A percentile compares a stretch with the other conserved stretches of the same genome.
Conservation (phyloP, 148 eudicot species). For the Cornus kousa region DNA sequence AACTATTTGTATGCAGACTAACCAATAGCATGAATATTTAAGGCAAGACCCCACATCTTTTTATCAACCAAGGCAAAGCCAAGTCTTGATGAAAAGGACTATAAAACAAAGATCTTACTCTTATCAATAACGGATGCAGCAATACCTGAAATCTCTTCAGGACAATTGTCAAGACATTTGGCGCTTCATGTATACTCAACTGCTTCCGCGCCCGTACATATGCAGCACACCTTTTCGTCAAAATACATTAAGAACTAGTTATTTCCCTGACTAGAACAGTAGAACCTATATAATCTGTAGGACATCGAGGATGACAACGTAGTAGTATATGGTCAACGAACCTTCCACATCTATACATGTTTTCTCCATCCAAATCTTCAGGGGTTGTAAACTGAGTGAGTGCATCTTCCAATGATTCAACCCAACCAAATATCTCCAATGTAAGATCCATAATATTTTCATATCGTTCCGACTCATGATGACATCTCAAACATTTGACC, state of each 20-base stretch:
- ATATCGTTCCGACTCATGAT: constrained; percentile 73
- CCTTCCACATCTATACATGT: constrained; percentile 98
- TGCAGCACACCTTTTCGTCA: constrained; percentile 58
- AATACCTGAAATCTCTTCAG: constrained; percentile 95
- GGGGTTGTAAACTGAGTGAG: constrained; percentile 83
- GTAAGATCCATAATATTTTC: constrained; percentile 97
- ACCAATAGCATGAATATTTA: neutral
- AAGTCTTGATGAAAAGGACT: neutral
- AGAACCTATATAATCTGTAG: neutral
- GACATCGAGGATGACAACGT: neutral
- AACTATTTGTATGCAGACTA: neutral
- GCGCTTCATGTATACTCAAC: constrained; percentile 86
- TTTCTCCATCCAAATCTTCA: constrained; percentile 96
- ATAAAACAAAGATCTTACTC: neutral
- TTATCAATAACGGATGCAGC: neutral
- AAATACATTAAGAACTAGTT: constrained; percentile 14
- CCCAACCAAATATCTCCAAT: constrained; percentile 88
- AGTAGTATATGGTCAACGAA: constrained; percentile 21
- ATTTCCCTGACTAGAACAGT: neutral
- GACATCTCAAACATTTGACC: constrained; percentile 85
- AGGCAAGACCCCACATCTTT: neutral
- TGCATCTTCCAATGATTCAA: constrained; percentile 89
- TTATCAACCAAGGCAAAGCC: neutral
- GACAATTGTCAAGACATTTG: constrained; percentile 89
- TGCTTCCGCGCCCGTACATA: constrained; percentile 91